Evolutionary conservation across 2,329 filamentous ascomycete species (phyloP).

Genomic region (Alternaria sp.): DNA sequence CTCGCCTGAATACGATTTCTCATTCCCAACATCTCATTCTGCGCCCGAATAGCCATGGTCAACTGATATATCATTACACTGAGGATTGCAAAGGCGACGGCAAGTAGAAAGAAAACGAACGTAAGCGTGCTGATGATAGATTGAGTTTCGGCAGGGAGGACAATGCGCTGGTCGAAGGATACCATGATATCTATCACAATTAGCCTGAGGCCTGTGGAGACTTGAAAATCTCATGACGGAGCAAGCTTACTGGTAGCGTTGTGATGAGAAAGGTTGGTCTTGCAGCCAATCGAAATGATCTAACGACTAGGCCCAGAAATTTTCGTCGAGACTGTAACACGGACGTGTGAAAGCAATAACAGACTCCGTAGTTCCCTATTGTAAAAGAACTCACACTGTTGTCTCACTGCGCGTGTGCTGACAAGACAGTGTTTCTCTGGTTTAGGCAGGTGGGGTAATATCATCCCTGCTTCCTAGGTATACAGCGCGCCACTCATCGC

Average conservation of each 20-base stretch:
- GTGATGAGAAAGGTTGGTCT: background rate
- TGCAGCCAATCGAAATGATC: background rate
- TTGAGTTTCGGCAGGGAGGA: background rate
- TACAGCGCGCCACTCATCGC: background rate
- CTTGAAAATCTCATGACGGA: too few relatives aligned
- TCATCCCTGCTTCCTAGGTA: background rate
- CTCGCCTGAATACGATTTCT: background rate
- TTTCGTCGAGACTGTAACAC: background rate
- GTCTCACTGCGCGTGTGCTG: background rate
- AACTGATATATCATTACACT: background rate
- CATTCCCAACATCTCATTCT: background rate
- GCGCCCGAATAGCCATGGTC: background rate
- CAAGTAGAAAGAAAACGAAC: background rate
- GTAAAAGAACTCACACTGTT: background rate
- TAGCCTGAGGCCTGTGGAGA: too few relatives aligned
- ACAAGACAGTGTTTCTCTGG: background rate
- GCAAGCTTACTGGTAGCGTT: background rate
- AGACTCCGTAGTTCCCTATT: accelerated
- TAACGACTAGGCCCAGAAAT: accelerated
- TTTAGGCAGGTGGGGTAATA: background rate
- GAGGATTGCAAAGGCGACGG: background rate
- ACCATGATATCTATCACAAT: background rate
- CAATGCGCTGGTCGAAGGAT: background rate
- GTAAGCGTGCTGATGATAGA: background rate
- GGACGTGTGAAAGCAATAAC: background rate